Evolutionary conservation across 192 early-diverging fungal species (phyloP).

Genomic region (Entomortierella lignicola): DNA sequence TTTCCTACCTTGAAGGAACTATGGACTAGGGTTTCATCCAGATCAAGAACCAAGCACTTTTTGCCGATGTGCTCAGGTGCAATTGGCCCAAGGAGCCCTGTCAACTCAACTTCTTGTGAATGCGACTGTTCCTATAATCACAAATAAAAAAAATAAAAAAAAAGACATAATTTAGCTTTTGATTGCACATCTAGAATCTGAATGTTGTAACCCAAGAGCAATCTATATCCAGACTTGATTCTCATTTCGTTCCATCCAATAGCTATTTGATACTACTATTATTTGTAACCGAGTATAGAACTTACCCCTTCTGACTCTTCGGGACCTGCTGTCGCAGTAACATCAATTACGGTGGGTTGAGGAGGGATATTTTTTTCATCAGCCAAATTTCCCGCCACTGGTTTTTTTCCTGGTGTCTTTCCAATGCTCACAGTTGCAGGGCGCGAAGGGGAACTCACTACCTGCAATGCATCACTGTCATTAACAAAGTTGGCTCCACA

Average conservation of each 20-base stretch:
- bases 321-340: conserved; percentile 1
- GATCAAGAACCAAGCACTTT: conserved; percentile 96
- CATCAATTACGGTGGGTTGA: conserved; percentile 18
- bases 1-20: conserved; percentile 87
- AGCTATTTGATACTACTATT: not conserved
- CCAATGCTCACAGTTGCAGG: conserved; percentile 37
- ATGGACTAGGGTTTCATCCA: conserved; percentile 98
- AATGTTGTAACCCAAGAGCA: not conserved
- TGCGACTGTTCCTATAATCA: conserved; percentile 18
- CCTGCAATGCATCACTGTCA: conserved; percentile 30
- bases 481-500: conserved; percentile 52
- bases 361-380: conserved; percentile 31
- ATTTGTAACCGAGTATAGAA: not conserved
- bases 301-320: conserved; percentile 42
- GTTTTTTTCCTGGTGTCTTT: conserved; percentile 41
- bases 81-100: conserved; percentile 76
- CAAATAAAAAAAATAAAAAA: not conserved
- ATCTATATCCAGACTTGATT: not conserved
- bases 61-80: conserved; percentile 72
- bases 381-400: conserved; percentile 14
- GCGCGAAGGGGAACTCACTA: conserved; percentile 10
- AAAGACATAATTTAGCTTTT: too few species aligned
- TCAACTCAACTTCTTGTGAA: conserved; percentile 35
- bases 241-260: too few species aligned
- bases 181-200: too few species aligned